Evolutionary conservation across 768 basidiomycete genomes (phyloP).

Genomic region (Hygrophorus pudorinus): DNA sequence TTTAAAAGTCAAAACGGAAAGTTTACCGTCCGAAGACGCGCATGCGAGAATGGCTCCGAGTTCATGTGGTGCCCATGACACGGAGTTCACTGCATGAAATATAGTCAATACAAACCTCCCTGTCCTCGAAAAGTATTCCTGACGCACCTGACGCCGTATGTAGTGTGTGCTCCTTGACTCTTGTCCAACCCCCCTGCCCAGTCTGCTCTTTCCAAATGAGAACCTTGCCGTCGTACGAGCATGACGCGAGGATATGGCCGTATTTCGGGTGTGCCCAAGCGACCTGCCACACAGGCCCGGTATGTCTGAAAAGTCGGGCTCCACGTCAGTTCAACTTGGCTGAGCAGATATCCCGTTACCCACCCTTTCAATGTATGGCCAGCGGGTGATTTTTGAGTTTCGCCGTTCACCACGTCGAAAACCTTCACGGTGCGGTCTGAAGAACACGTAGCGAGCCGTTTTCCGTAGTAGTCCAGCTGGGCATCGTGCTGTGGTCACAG

Average conservation of each 20-base stretch:
- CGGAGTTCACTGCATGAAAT: slow-evolving; percentile 73
- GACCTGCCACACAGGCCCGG: slow-evolving; percentile 96
- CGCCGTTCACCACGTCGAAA: slow-evolving; percentile 89
- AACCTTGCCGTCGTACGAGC: slow-evolving; percentile 96
- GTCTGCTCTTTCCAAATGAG: slow-evolving; percentile 96
- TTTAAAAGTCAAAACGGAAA: slow-evolving; percentile 95
- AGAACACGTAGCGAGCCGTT: slow-evolving; percentile 92
- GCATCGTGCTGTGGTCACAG: slow-evolving; percentile 81
- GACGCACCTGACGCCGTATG: slow-evolving; percentile 86
- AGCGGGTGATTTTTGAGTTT: slow-evolving; percentile 48
- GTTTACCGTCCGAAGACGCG: slow-evolving; percentile 93
- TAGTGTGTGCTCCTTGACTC: slow-evolving; percentile 90
- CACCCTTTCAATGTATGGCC: slow-evolving; percentile 80
- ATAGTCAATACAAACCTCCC: neutral
- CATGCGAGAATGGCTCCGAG: slow-evolving; percentile 95
- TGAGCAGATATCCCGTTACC: slow-evolving; percentile 11
- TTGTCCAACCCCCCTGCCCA: slow-evolving; percentile 70
- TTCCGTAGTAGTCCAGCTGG: slow-evolving; percentile 96
- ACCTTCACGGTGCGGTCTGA: slow-evolving; percentile 93
- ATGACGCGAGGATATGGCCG: slow-evolving; percentile 94
- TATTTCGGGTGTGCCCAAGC: slow-evolving; percentile 98
- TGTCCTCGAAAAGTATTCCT: neutral
- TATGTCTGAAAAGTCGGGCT: slow-evolving; percentile 53
- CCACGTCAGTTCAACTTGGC: too few relatives aligned
- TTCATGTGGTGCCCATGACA: slow-evolving; percentile 99